Percentiles rank a stretch among this genome's conserved stretches.
phyloP scores from a whole-genome alignment of 495 filamentous ascomycete genomes.

The Penicillium psychrofluorescens region DNA sequence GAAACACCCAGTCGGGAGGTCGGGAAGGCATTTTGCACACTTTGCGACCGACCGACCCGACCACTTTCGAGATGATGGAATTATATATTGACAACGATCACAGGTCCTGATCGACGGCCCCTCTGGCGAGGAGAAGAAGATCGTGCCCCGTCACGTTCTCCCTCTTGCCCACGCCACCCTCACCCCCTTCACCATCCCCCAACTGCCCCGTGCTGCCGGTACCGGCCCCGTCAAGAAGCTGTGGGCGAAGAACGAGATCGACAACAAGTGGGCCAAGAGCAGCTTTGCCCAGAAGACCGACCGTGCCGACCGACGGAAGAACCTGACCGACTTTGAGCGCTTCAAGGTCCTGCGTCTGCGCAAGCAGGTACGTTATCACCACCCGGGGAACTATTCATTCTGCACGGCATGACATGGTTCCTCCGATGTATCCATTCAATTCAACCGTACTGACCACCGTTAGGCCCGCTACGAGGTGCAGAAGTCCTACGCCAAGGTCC shows the following conservation, averaged over 20 bases:
- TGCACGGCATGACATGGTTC: not conserved
- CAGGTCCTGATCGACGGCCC: slow-evolving; percentile 96
- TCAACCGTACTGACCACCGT: too few relatives aligned
- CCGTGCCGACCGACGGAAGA: slow-evolving; percentile 74
- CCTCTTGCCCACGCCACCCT: slow-evolving; percentile 75
- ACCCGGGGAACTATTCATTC: too few relatives aligned
- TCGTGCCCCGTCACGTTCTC: slow-evolving; percentile 76
- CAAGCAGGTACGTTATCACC: slow-evolving; percentile 69
- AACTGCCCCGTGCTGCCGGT: slow-evolving; percentile 81
- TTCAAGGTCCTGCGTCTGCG: slow-evolving; percentile 98
- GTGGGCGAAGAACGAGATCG: slow-evolving; percentile 83
- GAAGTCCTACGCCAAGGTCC: slow-evolving; percentile 81
- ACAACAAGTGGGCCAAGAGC: slow-evolving; percentile 82
- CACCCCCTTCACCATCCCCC: slow-evolving; percentile 81
- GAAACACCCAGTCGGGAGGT: slow-evolving; percentile 1
- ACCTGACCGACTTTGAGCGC: slow-evolving; percentile 95
- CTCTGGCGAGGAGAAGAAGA: slow-evolving; percentile 62
- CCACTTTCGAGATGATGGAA: slow-evolving; percentile 1
- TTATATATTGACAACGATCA: slow-evolving; percentile 27
- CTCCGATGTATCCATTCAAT: not conserved
- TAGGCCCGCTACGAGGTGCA: slow-evolving; percentile 87
- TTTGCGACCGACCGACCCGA: too few relatives aligned
- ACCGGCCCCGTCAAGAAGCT: slow-evolving; percentile 70
- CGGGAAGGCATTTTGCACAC: too few relatives aligned
- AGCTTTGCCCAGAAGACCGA: slow-evolving; percentile 85